Base-by-base conservation (phyloP, 2,329 filamentous ascomycete species). In the Mycosphaerella sp. region DNA sequence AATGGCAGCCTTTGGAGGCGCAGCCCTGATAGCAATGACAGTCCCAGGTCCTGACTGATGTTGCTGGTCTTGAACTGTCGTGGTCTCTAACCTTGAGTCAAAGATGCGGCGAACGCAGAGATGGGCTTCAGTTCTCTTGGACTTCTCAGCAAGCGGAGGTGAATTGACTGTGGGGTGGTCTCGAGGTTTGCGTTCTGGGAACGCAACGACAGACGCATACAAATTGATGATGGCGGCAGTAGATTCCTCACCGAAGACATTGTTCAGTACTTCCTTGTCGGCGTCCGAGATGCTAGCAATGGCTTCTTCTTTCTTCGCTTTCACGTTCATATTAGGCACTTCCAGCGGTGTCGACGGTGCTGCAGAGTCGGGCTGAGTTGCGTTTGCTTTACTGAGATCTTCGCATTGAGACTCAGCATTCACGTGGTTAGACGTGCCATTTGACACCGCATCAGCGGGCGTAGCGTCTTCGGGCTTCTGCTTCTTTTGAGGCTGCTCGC, bases 91-190 rank as follows among this genome's bases (percentile, higher is more conserved):
- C 53, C 82, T 80, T 2, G 84, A 85, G n/a, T 77, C 75, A 70
- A 95, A 95, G 57, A 95, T 85, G 40, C 85, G 84, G 26, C 91
- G 87, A 44, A 95, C 75, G 7, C 76, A 74, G 60, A 81, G 74
- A 66, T 89, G 85, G 6, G 86, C 79, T 58, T 79, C 74, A 38
- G 82, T 83, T 6, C 85, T 81, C 52, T 76, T 67, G 14, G 79
- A 77, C 59, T 84, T 83, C 62, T 86, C 82, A 3, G 73, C 70
- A 39, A 87, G 80, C 3, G 76, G 72, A 6, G 75, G 70, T 1
- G 80, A 79, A 9, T 73, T 73, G 38, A 86, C 66, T 4, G 73
- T 72, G 6, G 77, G 76, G 58, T 84, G 78, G 23, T 80, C 77
- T 48, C 75, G 71, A 0, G 81, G 72, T 61, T 82, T 82, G n/a